phyloP scores from a whole-genome alignment of 257 asterid genomes.

The Lycium barbarum region DNA sequence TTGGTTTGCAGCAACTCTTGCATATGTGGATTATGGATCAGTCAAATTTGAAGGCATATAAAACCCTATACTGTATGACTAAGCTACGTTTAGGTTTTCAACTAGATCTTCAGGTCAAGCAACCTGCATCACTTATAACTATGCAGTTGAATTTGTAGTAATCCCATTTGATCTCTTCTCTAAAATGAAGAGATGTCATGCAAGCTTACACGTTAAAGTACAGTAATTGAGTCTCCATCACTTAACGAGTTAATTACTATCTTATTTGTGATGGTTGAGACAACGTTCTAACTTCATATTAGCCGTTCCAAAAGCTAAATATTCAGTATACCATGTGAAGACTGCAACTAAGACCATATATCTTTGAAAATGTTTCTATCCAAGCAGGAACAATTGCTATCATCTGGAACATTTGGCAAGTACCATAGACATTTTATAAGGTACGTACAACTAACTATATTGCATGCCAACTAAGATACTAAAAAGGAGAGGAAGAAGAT shows the following conservation, averaged over 20 bases:
- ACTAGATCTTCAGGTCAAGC: neutral
- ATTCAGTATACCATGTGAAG: neutral
- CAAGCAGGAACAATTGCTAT: neutral
- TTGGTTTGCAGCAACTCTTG: slow-evolving; percentile 16
- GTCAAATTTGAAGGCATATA: slow-evolving; percentile 14
- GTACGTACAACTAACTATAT: neutral
- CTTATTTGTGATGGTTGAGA: neutral
- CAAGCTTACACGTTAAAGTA: neutral
- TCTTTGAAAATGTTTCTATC: slow-evolving; percentile 6
- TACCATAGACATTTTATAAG: neutral
- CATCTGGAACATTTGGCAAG: neutral
- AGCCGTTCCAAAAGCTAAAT: slow-evolving; percentile 10
- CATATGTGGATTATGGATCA: neutral
- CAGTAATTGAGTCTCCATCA: neutral
- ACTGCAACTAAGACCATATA: neutral
- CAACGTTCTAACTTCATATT: neutral
- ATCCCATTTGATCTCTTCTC: neutral
- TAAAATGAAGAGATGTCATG: slow-evolving; percentile 18
- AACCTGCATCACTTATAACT: neutral
- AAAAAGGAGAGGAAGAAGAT: neutral
- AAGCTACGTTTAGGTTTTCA: slow-evolving; percentile 2
- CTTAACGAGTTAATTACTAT: neutral
- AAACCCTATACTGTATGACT: slow-evolving; percentile 10
- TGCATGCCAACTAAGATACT: neutral
- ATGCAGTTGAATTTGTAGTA: slow-evolving; percentile 18